phyloP scores from a whole-genome alignment of 345 rosid species.

The Citrus trifoliata region DNA sequence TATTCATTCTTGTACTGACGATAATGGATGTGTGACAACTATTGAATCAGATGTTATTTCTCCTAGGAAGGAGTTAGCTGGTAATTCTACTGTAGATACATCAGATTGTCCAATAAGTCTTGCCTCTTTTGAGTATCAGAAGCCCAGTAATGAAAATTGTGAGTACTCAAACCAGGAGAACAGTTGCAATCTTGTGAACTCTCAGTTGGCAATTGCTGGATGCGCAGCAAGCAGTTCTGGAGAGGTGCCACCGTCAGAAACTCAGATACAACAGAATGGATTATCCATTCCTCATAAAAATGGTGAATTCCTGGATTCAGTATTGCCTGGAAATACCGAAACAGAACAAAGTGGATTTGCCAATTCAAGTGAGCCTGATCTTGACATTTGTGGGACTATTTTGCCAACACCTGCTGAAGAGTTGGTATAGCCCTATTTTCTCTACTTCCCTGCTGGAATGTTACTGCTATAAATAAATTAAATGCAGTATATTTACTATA shows the following conservation, averaged over 20 bases:
- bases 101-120: constrained; percentile 34
- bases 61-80: constrained; percentile 33
- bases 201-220: constrained; percentile 25
- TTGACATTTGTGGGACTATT: constrained; percentile 30
- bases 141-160: constrained; percentile 32
- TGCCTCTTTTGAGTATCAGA: constrained; percentile 27
- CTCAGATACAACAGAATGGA: constrained; percentile 29
- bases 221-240: constrained; percentile 33
- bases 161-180: constrained; percentile 38
- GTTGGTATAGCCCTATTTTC: constrained; percentile 39
- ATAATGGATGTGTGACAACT: constrained; percentile 31
- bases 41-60: constrained; percentile 33
- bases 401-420: constrained; percentile 43
- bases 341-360: constrained; percentile 30
- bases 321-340: constrained; percentile 27
- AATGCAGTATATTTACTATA: neutral
- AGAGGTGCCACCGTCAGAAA: constrained; percentile 39
- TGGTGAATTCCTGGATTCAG: constrained; percentile 24
- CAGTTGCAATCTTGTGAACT: constrained; percentile 29
- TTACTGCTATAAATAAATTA: neutral
- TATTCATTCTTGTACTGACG: constrained; percentile 27
- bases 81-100: constrained; percentile 35
- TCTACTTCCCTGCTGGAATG: neutral
- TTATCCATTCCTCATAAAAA: constrained; percentile 23
- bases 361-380: constrained; percentile 35